Conservation (phyloP, 441 rosid species). For the Eugenia klotzschiana region DNA sequence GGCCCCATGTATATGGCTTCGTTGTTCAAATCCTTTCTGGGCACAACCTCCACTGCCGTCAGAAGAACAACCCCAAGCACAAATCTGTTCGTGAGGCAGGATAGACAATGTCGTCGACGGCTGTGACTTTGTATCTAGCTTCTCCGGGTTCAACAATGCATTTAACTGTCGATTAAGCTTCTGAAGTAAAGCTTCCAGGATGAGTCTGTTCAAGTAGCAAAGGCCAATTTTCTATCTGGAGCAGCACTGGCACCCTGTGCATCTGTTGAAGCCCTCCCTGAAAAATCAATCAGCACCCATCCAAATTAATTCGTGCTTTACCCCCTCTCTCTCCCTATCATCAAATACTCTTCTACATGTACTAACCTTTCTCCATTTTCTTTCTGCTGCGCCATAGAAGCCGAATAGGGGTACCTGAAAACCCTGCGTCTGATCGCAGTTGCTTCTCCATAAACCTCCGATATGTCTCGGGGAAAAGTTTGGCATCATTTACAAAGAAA, state of each 20-base stretch:
- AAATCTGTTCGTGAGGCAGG: not conserved
- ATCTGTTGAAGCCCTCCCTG: conserved; percentile 22
- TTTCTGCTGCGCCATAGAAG: conserved; percentile 90
- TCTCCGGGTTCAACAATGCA: not conserved
- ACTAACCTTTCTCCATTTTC: conserved; percentile 52
- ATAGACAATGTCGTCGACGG: not conserved
- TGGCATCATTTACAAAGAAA: conserved; percentile 84
- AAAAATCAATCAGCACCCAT: conserved; percentile 1
- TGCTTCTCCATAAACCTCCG: conserved; percentile 91
- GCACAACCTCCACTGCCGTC: not conserved
- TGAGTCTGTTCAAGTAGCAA: conserved; percentile 7
- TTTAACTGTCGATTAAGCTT: not conserved
- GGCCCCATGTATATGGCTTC: not conserved
- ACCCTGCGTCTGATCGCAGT: conserved; percentile 74
- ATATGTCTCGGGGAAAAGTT: conserved; percentile 76
- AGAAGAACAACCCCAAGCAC: not conserved
- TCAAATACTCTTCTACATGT: not conserved
- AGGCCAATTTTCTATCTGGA: conserved; percentile 14
- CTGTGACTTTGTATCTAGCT: not conserved
- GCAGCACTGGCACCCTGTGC: conserved; percentile 6
- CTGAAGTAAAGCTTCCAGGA: not conserved
- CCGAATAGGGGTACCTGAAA: conserved; percentile 84
- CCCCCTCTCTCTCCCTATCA: not conserved
- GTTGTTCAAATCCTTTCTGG: not conserved
- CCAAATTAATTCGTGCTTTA: not conserved